Evolutionary conservation across 1,284 basidiomycete species (phyloP), one percentile per base, ranked within the genome.

Genomic region (Gomphus sp.): DNA sequence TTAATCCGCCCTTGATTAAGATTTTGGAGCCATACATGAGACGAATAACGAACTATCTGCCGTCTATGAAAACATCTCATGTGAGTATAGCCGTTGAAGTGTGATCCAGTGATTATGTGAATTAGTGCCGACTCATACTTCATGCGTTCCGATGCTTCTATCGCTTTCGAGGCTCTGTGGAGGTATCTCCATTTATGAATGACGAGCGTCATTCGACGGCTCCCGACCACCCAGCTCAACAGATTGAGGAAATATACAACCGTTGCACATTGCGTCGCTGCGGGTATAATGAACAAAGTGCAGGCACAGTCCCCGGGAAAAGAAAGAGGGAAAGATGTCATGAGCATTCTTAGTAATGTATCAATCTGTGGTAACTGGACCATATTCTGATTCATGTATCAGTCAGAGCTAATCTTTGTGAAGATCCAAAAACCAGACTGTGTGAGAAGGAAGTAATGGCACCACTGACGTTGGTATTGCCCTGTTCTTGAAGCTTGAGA

Each of bases 231-330:
- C 55, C 70, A 74, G n/a, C 66, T 80, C 11, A 12, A 37, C 1
- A 52, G 36, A 25, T 5, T 58, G 7, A 14, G 25, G 3, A 22
- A n/a, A 10, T 59, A 56, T 31, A 47, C 37, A 18, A 31, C 12
- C 16, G 28, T 76, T 0, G 73, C 77, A 7, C 73, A 69, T 47
- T 64, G 69, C 31, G 64, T 80, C 53, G 74, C 79, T 0, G 71
- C 68, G 59, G 69, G 72, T 18, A 66, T 80, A n/a, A 66, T 78
- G 34, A 66, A 69, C 22, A 81, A 80, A 64, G 66, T 69, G 0
- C 66, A 72, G 56, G 72, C 67, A 0, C 51, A 73, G 3, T 55
- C 64, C 4, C 56, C 66, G 2, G 73, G 71, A 3, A 69, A 70
- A 51, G 66, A 66, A 3, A 65, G 62, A 8, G 37, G 45, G 8